Percentiles rank a stretch among this genome's conserved stretches.
Evolutionary conservation across 2,329 filamentous ascomycete genomes (phyloP).

Genomic region (Aspergillus neoniger): DNA sequence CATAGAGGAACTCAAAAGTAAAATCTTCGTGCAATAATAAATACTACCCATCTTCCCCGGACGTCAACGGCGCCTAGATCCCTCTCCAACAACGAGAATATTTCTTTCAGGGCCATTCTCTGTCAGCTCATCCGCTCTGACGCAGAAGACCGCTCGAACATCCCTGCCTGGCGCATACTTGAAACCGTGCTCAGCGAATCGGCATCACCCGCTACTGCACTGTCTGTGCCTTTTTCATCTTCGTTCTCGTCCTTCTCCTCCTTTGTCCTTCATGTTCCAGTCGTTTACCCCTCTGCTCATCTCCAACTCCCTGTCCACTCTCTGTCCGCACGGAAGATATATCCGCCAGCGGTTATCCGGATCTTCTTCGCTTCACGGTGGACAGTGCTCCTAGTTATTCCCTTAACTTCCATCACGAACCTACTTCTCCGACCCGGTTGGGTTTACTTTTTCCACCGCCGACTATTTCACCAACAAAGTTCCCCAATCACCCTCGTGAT

Average conservation of each 20-base stretch:
- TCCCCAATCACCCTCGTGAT: conserved; percentile 1
- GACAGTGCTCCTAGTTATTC: neutral
- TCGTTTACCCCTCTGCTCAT: conserved; percentile 6
- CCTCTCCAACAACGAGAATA: neutral
- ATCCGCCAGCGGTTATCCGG: conserved; percentile 1
- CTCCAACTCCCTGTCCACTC: neutral
- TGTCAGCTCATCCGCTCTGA: conserved; percentile 1
- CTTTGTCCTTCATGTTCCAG: conserved; percentile 5
- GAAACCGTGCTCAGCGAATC: conserved; percentile 10
- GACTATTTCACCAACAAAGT: conserved; percentile 2
- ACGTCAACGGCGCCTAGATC: conserved; percentile 4
- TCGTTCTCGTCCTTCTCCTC: conserved; percentile 4
- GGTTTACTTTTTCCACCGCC: neutral
- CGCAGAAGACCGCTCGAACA: neutral
- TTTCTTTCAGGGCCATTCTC: conserved; percentile 3
- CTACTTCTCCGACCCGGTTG: neutral
- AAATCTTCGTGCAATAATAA: neutral
- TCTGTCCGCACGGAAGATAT: conserved; percentile 1
- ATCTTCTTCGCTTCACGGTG: neutral
- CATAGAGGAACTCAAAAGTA: neutral
- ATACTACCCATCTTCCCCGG: neutral
- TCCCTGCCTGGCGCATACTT: conserved; percentile 11
- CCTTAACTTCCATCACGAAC: neutral
- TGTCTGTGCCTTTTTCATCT: conserved; percentile 9
- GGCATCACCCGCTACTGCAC: conserved; percentile 5